Base-by-base conservation (phyloP, 306 rosid species). In the Erythrophleum fordii region DNA sequence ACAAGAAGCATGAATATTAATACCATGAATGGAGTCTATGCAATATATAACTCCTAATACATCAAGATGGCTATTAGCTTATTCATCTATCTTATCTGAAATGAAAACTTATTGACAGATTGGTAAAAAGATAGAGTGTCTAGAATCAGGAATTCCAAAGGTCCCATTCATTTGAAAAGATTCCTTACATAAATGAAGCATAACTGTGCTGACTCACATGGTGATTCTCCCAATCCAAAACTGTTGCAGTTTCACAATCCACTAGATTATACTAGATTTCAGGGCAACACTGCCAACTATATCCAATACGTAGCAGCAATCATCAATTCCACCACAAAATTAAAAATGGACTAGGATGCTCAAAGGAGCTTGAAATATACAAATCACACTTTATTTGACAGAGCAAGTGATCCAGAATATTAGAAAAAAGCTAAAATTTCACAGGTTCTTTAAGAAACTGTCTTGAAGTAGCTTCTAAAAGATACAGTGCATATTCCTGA, bases 281-380 rank as follows among this genome's bases (percentile, higher is more conserved):
- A 68, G 73, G 8, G 20, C 73, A 41, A 17, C 72, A 68, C 52
- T 25, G 28, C 53, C 65, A 46, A 64, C 51, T 48, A 73, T 73
- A 78, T 72, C 56, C 5, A 73, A 64, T 39, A 80, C 52, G 13
- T 5, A 48, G 16, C 11, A 29, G 51, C 11, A 73, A 64, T 28
- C 79, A 73, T 52, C 75, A 52, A 73, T 64, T 64, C 56, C n/a
- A 6, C 49, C 48, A 4, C 59, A 80, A 73, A 49, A 22, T 58
- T 73, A n/a, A 31, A 39, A 64, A 41, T 55, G 25, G 80, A 39
- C 69, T 26, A 18, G 59, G 75, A 12, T 22, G 3, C 28, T 72
- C 39, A 11, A 35, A 44, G 53, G 51, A 60, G 60, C 59, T 23
- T 45, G 14, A 13, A 45, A 69, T 12, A 45, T 8, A 25, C 53